Evolutionary conservation across 2,329 filamentous ascomycete species (phyloP), one percentile per base, ranked within the genome.

Genomic region (Phyllosticta capitalensis): DNA sequence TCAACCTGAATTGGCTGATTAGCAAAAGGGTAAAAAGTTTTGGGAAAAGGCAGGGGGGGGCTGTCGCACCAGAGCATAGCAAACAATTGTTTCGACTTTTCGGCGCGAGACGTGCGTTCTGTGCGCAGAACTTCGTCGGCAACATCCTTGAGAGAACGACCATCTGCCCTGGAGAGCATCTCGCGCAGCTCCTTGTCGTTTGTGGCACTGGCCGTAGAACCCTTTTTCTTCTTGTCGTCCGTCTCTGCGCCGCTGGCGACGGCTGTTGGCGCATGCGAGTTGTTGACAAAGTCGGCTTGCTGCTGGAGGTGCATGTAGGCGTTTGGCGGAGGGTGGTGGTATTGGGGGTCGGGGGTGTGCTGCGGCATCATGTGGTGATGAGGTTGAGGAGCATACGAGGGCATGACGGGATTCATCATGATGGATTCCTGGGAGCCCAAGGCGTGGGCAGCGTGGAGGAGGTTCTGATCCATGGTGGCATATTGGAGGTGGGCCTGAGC

Each of bases 51-150:
- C 17, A 24, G 28, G 14, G n/a, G 57, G 58, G 51, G 60, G 52
- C n/a, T 22, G 38, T 74, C 84, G 67, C 80, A 92, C 89, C 89
- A 95, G 55, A 92, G 79, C 88, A 95, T 92, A 21, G 89, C 89
- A 75, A 94, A 94, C 9, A 94, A 83, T 70, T 94, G 90, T 62
- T 90, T 88, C 22, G 88, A 88, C 66, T 90, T 84, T 73, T 95
- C 89, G 1, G 89, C 89, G 70, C 90, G 88, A 12, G 89, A 87
- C 0, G 88, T 89, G 57, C 88, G 81, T 69, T 92, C 89, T 65
- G 90, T 90, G 52, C 86, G 86, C 64, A 90, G 87, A 24, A 92
- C 81, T 71, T 92, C 87, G 33, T 81, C 78, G 2, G 89, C 89
- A 17, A 92, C 85, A 9, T 92, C 88, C 64, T 84, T 82, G 24